phyloP scores from a whole-genome alignment of 805 yeast species.

The Schwanniomyces yamadae region DNA sequence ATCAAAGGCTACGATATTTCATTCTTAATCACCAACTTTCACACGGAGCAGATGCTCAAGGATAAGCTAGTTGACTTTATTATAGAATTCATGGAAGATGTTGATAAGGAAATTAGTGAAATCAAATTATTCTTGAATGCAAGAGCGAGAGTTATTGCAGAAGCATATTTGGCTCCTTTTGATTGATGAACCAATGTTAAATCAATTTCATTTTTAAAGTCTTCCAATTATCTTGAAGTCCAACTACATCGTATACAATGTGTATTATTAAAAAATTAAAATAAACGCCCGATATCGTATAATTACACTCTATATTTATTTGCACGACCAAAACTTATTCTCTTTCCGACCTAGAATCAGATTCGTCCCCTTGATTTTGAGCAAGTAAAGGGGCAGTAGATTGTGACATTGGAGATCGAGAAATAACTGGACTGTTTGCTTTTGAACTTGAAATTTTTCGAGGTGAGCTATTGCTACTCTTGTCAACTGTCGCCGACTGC shows the following conservation, averaged over 20 bases:
- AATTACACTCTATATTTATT: neutral
- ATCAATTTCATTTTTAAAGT: conserved; percentile 1
- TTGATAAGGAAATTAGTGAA: conserved; percentile 96
- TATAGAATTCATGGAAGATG: conserved; percentile 98
- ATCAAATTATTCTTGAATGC: conserved; percentile 97
- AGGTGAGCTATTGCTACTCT: neutral
- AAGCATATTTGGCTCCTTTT: conserved; percentile 87
- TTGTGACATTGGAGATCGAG: conserved; percentile 14
- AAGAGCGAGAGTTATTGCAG: conserved; percentile 96
- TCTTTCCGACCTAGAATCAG: conserved; percentile 2
- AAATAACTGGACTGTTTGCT: conserved; percentile 18
- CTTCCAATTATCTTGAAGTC: too few relatives aligned
- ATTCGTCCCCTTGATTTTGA: conserved; percentile 6
- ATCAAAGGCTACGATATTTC: conserved; percentile 90
- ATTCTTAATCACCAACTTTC: conserved; percentile 88
- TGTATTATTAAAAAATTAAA: neutral
- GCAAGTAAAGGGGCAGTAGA: conserved; percentile 2
- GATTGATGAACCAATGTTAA: conserved; percentile 36
- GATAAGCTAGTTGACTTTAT: conserved; percentile 94
- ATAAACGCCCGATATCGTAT: neutral
- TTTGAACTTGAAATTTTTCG: conserved; percentile 10
- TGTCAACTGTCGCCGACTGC: neutral
- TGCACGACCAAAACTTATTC: too few relatives aligned
- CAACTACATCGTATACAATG: too few relatives aligned
- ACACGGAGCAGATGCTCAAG: conserved; percentile 93